Evolutionary conservation across 129 eudicot species (phyloP).

Genomic region (Pulicaria dysenterica): DNA sequence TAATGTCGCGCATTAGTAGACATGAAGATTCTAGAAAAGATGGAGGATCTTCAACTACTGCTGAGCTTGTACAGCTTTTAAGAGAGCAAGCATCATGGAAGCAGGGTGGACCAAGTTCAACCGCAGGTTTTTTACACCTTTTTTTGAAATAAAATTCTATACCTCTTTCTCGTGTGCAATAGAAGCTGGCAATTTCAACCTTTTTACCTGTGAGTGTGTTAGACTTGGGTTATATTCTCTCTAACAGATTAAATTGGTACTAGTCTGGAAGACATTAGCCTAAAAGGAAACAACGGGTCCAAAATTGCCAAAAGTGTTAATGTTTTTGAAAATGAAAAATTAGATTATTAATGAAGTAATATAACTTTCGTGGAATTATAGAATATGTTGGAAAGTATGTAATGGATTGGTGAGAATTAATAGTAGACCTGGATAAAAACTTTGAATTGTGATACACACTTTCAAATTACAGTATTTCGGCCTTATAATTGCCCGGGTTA

Average conservation of each 20-base stretch:
- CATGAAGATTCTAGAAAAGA: slow-evolving; percentile 35
- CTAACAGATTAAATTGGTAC: neutral
- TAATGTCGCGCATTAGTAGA: slow-evolving; percentile 27
- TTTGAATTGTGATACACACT: too few relatives aligned
- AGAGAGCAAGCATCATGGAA: slow-evolving; percentile 68
- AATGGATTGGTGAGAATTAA: too few relatives aligned
- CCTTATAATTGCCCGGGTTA: too few relatives aligned
- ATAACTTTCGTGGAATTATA: neutral
- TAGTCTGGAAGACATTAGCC: too few relatives aligned
- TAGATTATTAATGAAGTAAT: neutral
- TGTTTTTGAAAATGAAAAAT: too few relatives aligned
- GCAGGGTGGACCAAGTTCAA: slow-evolving; percentile 34
- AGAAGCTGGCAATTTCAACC: neutral
- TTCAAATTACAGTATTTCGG: too few relatives aligned
- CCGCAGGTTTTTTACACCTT: slow-evolving; percentile 34
- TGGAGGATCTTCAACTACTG: slow-evolving; percentile 50
- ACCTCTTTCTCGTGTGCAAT: neutral
- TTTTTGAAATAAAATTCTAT: neutral
- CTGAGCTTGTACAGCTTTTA: slow-evolving; percentile 67
- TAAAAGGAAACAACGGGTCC: too few relatives aligned
- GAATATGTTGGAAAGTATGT: too few relatives aligned
- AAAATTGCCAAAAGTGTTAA: too few relatives aligned
- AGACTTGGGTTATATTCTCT: neutral
- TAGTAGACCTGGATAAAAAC: too few relatives aligned
- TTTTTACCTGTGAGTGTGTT: neutral